Conservation (phyloP, 2,329 filamentous ascomycete species). For the Fusarium sp. region DNA sequence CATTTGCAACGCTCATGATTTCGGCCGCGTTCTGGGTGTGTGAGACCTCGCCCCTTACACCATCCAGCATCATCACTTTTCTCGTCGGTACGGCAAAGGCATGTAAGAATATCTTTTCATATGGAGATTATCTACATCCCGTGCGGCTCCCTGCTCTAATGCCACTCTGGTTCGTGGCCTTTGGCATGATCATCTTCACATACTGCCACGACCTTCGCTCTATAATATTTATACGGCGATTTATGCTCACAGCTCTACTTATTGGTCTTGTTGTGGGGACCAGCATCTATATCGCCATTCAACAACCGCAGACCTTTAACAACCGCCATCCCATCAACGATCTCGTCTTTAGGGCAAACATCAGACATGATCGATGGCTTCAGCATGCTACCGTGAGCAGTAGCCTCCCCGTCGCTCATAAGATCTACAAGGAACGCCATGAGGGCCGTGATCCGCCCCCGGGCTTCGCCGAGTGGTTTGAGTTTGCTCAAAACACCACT, state of each 20-base stretch:
- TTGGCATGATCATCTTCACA: constrained; percentile 58
- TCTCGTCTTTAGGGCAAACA: constrained; percentile 62
- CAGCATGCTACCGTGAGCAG: constrained; percentile 60
- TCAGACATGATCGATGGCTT: constrained; percentile 63
- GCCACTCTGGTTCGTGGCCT: constrained; percentile 54
- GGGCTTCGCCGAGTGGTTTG: constrained; percentile 87
- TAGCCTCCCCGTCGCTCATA: constrained; percentile 60
- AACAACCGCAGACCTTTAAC: constrained; percentile 45
- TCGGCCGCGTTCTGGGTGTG: constrained; percentile 61
- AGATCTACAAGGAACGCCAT: constrained; percentile 64
- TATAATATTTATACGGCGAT: constrained; percentile 58
- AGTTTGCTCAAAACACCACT: constrained; percentile 78
- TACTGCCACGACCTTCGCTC: constrained; percentile 59
- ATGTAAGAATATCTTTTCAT: constrained; percentile 50
- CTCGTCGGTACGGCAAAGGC: constrained; percentile 55
- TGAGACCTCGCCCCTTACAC: constrained; percentile 59
- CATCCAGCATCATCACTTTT: constrained; percentile 58
- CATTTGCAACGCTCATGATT: constrained; percentile 58
- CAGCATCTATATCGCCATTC: constrained; percentile 53
- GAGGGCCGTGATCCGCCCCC: constrained; percentile 79
- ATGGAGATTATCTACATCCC: constrained; percentile 61
- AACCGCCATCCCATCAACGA: constrained; percentile 61
- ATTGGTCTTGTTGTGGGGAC: constrained; percentile 52
- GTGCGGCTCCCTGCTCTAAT: constrained; percentile 52
- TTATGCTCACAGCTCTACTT: constrained; percentile 55